Base-by-base conservation (phyloP, 768 basidiomycete genomes). In the Xerocomellus amylosporus region DNA sequence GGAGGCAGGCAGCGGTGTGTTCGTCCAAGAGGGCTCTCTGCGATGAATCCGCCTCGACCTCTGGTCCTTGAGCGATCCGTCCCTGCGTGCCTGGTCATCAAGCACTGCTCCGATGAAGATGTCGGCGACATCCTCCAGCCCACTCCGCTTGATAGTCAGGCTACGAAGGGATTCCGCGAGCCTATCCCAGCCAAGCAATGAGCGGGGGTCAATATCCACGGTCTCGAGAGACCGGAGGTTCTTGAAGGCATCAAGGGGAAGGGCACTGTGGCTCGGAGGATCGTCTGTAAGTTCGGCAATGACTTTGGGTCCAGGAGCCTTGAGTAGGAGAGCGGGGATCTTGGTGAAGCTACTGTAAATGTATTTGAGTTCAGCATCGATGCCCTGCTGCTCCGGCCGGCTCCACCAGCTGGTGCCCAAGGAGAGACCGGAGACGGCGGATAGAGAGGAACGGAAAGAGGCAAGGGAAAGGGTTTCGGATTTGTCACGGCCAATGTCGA, bases 271-370 rank as follows among this genome's bases (percentile, higher is more conserved):
- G 58, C 81, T 82, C 1, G 88, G 85, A 4, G 85, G 77, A 49
- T 92, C 88, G 34, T 81, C 76, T 5, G 78, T 74, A 12, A 92
- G 77, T 66, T 92, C 92, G 6, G 79, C 67, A 24, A 95, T 85
- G 60, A 83, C 72, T 51, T 82, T 84, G 45, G 78, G 77, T 42
- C 81, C 81, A 0, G 89, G 87, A 2, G 86, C 78, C 55, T 76
- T 79, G 51, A 95, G 72, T 8, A 77, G 73, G 37, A 96, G 76
- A 2, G 92, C 87, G 15, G 93, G 93, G 0, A 97, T 75, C 72
- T 90, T 93, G 41, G 92, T 97, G 75, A 96, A 92, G 66, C 86
- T 82, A 67, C 91, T 92, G 74, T 85, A 96, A 58, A 95, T 79
- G 70, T 86, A 92, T 68, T 85, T 93, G 69, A 96, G 84, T 63